A percentile compares a stretch with the other conserved stretches of the same genome.
Conservation (phyloP, 345 rosid species). For the Brassica carinata region DNA sequence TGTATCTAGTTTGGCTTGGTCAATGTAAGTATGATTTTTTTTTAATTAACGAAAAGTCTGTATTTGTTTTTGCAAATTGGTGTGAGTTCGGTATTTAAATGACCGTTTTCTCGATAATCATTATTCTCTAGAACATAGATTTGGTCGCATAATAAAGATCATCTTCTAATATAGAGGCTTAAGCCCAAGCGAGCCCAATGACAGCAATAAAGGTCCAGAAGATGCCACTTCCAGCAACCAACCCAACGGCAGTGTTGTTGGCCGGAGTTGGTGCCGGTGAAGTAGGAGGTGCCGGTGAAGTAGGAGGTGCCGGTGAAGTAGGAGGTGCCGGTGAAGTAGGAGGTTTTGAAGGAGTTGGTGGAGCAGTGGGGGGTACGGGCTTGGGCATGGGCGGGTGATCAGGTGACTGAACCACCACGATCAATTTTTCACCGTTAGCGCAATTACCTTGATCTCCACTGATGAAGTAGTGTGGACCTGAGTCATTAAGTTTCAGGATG, state of each 20-base stretch:
- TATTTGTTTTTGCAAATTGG: no score
- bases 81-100: no score
- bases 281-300: background rate
- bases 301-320: background rate
- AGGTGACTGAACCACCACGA: conserved; percentile 48
- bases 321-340: background rate
- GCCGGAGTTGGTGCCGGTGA: conserved; percentile 30
- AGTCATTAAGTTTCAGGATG: conserved; percentile 36
- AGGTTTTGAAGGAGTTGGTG: background rate
- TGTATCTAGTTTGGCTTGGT: no score
- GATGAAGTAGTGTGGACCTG: conserved; percentile 59
- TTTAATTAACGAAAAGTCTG: no score
- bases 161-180: background rate
- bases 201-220: conserved; percentile 28
- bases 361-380: background rate
- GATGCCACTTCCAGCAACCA: conserved; percentile 32
- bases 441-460: conserved; percentile 57
- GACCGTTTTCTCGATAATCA: background rate
- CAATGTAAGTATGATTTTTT: no score
- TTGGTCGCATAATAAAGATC: conserved; percentile 4
- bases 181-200: conserved; percentile 31
- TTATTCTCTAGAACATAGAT: conserved; percentile 16
- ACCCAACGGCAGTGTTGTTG: conserved; percentile 4
- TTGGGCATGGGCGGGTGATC: background rate
- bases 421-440: conserved; percentile 52